A percentile compares a stretch with the other conserved stretches of the same genome.
phyloP scores from a whole-genome alignment of 768 basidiomycete genomes.

The Psilocybe sp. region DNA sequence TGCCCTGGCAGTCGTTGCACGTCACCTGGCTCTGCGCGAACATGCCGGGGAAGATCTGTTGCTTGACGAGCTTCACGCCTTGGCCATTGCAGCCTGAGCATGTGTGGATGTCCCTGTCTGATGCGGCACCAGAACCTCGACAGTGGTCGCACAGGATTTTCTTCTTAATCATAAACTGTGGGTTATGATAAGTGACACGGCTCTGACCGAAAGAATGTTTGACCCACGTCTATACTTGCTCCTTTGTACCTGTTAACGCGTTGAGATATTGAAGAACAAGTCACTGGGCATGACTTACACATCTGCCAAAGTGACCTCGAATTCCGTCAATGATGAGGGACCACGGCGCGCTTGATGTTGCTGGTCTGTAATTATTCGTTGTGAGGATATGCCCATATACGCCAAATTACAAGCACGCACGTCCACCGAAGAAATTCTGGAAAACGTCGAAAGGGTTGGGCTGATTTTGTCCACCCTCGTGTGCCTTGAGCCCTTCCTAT shows the following conservation, averaged over 20 bases:
- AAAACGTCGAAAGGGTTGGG: constrained; percentile 95
- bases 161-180: constrained; percentile 89
- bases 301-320: constrained; percentile 85
- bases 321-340: constrained; percentile 73
- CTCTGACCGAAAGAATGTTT: no score
- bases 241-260: constrained; percentile 68
- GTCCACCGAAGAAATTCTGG: constrained; percentile 86
- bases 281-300: constrained; percentile 45
- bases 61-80: constrained; percentile 82
- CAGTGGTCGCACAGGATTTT: constrained; percentile 95
- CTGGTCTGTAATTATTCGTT: constrained; percentile 29
- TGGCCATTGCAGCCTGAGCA: constrained; percentile 82
- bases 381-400: not conserved
- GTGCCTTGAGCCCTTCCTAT: constrained; percentile 90
- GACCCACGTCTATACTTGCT: constrained; percentile 72
- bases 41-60: constrained; percentile 98
- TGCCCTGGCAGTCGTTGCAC: constrained; percentile 82
- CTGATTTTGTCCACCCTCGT: constrained; percentile 80
- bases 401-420: constrained; percentile 36
- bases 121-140: constrained; percentile 91
- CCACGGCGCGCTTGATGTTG: constrained; percentile 72
- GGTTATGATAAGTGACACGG: no score
- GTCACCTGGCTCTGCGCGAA: constrained; percentile 83
- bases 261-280: constrained; percentile 5
- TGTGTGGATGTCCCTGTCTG: constrained; percentile 83